phyloP scores from a whole-genome alignment of 148 eudicot species.

The Camellia sinensis region DNA sequence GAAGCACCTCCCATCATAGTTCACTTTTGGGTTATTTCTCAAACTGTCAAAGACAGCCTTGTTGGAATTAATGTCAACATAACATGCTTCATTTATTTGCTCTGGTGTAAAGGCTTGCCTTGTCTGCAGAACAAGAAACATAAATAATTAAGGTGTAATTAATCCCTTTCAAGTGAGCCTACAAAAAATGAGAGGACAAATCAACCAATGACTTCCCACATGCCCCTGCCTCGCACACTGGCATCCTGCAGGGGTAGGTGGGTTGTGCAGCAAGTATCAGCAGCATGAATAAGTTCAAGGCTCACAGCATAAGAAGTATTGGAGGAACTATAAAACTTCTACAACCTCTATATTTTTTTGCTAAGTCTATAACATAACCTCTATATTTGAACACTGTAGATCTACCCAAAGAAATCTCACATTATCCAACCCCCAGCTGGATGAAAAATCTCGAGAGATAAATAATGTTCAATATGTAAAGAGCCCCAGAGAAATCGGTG shows the following conservation, averaged over 20 bases:
- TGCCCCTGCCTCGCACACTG: not conserved
- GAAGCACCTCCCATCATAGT: slow-evolving; percentile 68
- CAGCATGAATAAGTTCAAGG: too few species aligned
- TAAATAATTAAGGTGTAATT: slow-evolving; percentile 13
- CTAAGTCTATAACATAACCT: too few species aligned
- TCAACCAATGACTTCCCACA: not conserved
- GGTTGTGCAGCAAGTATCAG: not conserved
- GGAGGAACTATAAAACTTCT: not conserved
- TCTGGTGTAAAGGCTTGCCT: slow-evolving; percentile 80
- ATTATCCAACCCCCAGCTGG: too few species aligned
- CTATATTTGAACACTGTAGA: too few species aligned
- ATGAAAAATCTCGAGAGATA: too few species aligned
- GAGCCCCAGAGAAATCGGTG: too few species aligned
- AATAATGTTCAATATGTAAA: too few species aligned
- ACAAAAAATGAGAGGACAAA: not conserved
- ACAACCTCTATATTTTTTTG: too few species aligned
- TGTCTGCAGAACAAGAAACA: slow-evolving; percentile 47
- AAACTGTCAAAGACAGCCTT: slow-evolving; percentile 88
- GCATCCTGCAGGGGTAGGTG: not conserved
- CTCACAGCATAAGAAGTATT: not conserved
- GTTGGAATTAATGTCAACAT: slow-evolving; percentile 70
- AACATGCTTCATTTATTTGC: slow-evolving; percentile 74
- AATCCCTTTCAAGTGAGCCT: not conserved
- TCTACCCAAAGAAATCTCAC: too few species aligned
- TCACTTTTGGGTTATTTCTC: slow-evolving; percentile 80